A percentile compares a stretch with the other conserved stretches of the same genome.
Conservation (phyloP, 2,329 filamentous ascomycete species). For the Periconia sp. region DNA sequence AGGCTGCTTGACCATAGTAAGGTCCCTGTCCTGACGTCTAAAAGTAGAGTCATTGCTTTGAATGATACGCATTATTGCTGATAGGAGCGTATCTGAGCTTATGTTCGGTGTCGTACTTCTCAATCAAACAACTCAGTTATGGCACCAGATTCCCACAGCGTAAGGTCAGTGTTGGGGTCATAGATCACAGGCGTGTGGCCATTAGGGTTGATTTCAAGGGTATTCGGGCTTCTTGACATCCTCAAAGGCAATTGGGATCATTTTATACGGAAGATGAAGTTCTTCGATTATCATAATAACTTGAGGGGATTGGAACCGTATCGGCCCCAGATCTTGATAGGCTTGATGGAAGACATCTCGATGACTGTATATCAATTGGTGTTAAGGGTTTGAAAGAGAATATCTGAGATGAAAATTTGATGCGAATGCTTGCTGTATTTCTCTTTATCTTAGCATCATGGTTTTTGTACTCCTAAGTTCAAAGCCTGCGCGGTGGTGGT, state of each 20-base stretch:
- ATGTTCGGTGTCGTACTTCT: slow-evolving; percentile 51
- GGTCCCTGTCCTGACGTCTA: slow-evolving; percentile 56
- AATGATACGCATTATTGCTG: slow-evolving; percentile 45
- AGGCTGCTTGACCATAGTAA: slow-evolving; percentile 49
- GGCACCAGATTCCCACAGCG: slow-evolving; percentile 54
- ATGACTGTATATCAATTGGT: too few species aligned
- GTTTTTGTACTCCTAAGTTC: too few species aligned
- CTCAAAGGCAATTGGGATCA: slow-evolving; percentile 41
- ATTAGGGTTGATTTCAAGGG: slow-evolving; percentile 49
- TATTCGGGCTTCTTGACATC: slow-evolving; percentile 51
- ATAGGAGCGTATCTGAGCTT: slow-evolving; percentile 44
- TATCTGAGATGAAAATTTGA: too few species aligned
- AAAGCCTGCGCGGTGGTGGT: too few species aligned
- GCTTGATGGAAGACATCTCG: slow-evolving; percentile 21
- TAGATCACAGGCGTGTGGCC: slow-evolving; percentile 50
- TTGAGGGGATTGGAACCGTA: slow-evolving; percentile 51
- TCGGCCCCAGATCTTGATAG: slow-evolving; percentile 30
- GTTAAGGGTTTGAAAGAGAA: too few species aligned
- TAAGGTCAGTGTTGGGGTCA: slow-evolving; percentile 53
- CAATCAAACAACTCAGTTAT: slow-evolving; percentile 53
- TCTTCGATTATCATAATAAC: slow-evolving; percentile 54
- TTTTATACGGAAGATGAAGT: slow-evolving; percentile 50
- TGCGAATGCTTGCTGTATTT: too few species aligned
- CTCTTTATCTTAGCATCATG: too few species aligned
- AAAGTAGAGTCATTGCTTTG: slow-evolving; percentile 54